Evolutionary conservation across 352 stramenopile species (phyloP).

Genomic region (Pythium insidiosum): DNA sequence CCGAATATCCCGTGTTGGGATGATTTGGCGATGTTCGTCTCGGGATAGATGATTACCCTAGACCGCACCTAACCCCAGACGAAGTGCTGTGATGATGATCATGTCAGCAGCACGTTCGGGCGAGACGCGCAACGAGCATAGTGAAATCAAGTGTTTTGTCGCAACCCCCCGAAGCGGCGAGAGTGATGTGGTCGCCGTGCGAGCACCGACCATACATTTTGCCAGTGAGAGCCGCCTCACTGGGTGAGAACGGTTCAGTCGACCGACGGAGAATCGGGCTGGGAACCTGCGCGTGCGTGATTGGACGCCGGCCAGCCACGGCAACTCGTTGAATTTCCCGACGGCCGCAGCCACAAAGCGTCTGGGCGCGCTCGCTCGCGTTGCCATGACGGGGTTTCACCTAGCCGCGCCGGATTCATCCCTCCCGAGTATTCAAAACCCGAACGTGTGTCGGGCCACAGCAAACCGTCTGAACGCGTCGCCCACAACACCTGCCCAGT

Average conservation of each 20-base stretch:
- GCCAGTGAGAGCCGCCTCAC: too few relatives aligned
- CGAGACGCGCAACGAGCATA: background rate
- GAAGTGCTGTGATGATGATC: background rate
- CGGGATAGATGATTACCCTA: too few relatives aligned
- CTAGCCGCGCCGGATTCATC: too few relatives aligned
- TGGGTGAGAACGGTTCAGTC: slow-evolving; percentile 6
- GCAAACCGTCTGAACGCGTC: too few relatives aligned
- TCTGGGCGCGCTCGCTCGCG: too few relatives aligned
- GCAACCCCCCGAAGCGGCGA: background rate
- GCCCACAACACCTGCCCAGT: slow-evolving; percentile 14
- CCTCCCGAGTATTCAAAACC: too few relatives aligned
- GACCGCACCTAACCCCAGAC: background rate
- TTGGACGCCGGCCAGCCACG: background rate
- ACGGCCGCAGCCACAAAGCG: too few relatives aligned
- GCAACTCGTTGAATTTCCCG: too few relatives aligned
- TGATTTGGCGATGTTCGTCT: background rate
- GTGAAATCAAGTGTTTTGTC: background rate
- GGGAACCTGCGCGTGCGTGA: background rate
- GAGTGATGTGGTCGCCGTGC: background rate
- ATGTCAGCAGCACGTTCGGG: background rate
- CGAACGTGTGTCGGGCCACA: too few relatives aligned
- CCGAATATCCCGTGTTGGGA: background rate
- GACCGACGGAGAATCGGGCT: background rate
- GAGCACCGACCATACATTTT: slow-evolving; percentile 2
- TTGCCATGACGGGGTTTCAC: too few relatives aligned